phyloP scores from a whole-genome alignment of 805 yeast genomes.

The Lipomyces starkeyi region DNA sequence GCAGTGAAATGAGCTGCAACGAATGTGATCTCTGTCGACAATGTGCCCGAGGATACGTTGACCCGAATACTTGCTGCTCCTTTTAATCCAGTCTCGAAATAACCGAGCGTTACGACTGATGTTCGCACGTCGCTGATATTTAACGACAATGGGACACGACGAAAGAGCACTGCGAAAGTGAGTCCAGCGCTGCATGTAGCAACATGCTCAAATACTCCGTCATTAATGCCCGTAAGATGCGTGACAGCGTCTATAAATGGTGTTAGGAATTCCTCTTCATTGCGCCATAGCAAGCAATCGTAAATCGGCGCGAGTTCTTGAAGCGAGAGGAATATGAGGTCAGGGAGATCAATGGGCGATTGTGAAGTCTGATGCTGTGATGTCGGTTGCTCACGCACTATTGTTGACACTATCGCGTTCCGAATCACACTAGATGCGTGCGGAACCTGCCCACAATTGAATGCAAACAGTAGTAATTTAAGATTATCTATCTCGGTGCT shows the following conservation, averaged over 20 bases:
- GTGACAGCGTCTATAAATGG: constrained; percentile 43
- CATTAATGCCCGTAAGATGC: constrained; percentile 29
- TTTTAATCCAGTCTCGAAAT: constrained; percentile 66
- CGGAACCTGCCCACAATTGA: constrained; percentile 42
- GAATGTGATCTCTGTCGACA: constrained; percentile 59
- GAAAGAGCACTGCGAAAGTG: constrained; percentile 42
- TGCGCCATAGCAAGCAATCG: constrained; percentile 43
- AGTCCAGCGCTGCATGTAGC: constrained; percentile 43
- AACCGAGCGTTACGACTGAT: constrained; percentile 53
- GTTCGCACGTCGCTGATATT: constrained; percentile 41
- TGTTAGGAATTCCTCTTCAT: constrained; percentile 34
- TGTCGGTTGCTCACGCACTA: neutral
- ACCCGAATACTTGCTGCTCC: constrained; percentile 74
- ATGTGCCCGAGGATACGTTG: constrained; percentile 38
- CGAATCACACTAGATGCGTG: constrained; percentile 33
- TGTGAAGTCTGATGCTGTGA: neutral
- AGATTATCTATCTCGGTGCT: neutral
- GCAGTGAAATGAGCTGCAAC: constrained; percentile 79
- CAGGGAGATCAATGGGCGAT: constrained; percentile 30
- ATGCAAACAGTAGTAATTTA: constrained; percentile 40
- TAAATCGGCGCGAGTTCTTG: constrained; percentile 49
- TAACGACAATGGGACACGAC: constrained; percentile 45
- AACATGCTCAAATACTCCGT: constrained; percentile 26
- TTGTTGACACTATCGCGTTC: constrained; percentile 14
- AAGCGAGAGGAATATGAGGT: constrained; percentile 45